Percentiles rank a stretch among this genome's conserved stretches.
Conservation (phyloP, 1,139 yeast species). For the Kurtzmaniella natalensis region DNA sequence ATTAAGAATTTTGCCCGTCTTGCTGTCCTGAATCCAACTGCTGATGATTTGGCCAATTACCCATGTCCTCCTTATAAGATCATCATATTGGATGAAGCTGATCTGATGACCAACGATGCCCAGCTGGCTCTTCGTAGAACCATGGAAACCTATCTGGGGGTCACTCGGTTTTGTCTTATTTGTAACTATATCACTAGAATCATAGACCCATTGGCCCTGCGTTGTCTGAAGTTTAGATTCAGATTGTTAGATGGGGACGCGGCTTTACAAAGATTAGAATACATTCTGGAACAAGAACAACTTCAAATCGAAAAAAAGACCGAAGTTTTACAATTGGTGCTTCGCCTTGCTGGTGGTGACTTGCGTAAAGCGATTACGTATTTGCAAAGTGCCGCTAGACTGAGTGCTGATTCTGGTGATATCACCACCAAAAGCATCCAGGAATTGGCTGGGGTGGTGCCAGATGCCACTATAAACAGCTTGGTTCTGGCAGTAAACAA, state of each 20-base stretch:
- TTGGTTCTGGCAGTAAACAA: slow-evolving; percentile 38
- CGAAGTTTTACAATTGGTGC: slow-evolving; percentile 56
- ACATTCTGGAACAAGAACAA: slow-evolving; percentile 54
- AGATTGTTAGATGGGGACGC: slow-evolving; percentile 67
- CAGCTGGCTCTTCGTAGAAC: slow-evolving; percentile 93
- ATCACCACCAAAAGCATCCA: slow-evolving; percentile 46
- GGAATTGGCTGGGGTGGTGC: slow-evolving; percentile 87
- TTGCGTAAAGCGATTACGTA: slow-evolving; percentile 89
- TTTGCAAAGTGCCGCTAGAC: slow-evolving; percentile 79
- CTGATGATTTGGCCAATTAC: slow-evolving; percentile 61
- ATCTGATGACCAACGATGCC: slow-evolving; percentile 98
- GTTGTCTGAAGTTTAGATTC: slow-evolving; percentile 94
- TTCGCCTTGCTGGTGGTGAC: slow-evolving; percentile 79
- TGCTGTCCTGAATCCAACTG: slow-evolving; percentile 75
- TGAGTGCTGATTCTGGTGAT: slow-evolving; percentile 12
- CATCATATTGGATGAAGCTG: slow-evolving; percentile 89
- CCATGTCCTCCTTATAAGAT: slow-evolving; percentile 96
- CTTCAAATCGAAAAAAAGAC: slow-evolving; percentile 37
- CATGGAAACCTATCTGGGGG: slow-evolving; percentile 90
- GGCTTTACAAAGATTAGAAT: slow-evolving; percentile 63
- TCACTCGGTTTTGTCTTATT: slow-evolving; percentile 87
- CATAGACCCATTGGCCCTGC: slow-evolving; percentile 91
- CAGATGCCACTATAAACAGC: slow-evolving; percentile 44
- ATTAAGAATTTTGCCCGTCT: slow-evolving; percentile 89
- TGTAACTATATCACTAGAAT: slow-evolving; percentile 96